Evolutionary conservation across 768 basidiomycete species (phyloP), one percentile per base, ranked within the genome.

Genomic region (Pleurotus salmoneostramineus): DNA sequence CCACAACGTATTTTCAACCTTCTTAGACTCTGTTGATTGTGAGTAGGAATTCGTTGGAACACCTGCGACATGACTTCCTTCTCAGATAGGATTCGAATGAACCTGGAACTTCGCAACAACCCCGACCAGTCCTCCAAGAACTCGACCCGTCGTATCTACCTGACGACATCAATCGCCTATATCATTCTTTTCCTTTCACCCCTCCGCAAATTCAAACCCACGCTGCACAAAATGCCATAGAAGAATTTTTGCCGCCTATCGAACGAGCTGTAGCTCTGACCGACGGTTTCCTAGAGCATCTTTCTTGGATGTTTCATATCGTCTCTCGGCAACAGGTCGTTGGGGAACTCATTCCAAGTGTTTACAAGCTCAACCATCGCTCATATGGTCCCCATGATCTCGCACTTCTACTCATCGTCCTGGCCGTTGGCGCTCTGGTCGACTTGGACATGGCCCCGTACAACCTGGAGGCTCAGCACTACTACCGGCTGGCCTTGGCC

Each of bases 381-480:
- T 52, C 69, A 0, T 80, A 77, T 65, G 76, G 78, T 1, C 79
- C 78, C 32, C 81, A 82, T 61, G 81, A 83, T 57, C 72, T 82
- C 17, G 75, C 80, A 12, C 61, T 82, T 45, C 64, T 82, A 58
- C 71, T 82, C 15, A 70, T 78, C 35, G 73, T 79, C 27, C 67
- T 82, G 10, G 78, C 75, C 8, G 72, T 83, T 48, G 81, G 81
- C 4, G 76, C 75, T 6, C 66, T 82, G 12, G 73, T 82, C 2
- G 80, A 83, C 62, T 72, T 79, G 17, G 63, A 71, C 36, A 66
- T 79, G 47, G 71, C 72, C 43, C 76, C 81, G 1, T 80, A 77
- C 58, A 80, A 76, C 61, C 65, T 75, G n/a, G 80, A 82, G 60
- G 79, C 78, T 6, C 80, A 80, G 49, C 79, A 81, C 64, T 82